Evolutionary conservation across 345 rosid genomes (phyloP).

Genomic region (Linum trigynum): DNA sequence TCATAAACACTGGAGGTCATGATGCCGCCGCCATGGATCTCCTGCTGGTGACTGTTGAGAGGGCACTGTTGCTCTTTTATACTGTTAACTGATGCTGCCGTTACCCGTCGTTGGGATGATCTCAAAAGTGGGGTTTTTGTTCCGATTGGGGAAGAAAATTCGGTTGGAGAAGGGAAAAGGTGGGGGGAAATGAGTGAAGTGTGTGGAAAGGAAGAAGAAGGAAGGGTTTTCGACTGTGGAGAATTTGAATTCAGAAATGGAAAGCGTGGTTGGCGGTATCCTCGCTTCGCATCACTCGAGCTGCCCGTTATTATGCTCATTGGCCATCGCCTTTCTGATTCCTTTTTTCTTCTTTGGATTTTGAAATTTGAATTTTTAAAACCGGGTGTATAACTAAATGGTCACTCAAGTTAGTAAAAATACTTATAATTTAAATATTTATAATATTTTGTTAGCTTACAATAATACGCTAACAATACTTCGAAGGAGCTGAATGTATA

Average conservation of each 20-base stretch:
- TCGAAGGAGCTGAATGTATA: too few relatives aligned
- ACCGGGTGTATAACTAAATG: conserved; percentile 6
- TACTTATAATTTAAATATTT: too few relatives aligned
- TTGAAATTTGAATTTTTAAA: conserved; percentile 3
- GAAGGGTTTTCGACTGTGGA: background rate
- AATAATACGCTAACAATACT: too few relatives aligned
- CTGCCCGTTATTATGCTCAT: conserved; percentile 8
- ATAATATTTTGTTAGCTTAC: too few relatives aligned
- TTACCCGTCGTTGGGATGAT: too few relatives aligned
- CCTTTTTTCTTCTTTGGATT: conserved; percentile 1
- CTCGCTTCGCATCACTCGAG: background rate
- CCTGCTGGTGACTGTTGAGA: too few relatives aligned
- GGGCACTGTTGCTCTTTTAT: too few relatives aligned
- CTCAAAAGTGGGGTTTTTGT: background rate
- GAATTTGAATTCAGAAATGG: background rate
- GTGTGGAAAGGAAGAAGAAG: background rate
- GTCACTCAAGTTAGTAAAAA: background rate
- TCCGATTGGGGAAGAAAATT: conserved; percentile 3
- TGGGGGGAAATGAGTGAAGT: background rate
- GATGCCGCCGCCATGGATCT: conserved; percentile 11
- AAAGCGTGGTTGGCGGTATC: background rate
- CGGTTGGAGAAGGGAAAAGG: too few relatives aligned
- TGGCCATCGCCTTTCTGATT: background rate
- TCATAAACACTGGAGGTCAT: background rate
- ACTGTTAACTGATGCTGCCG: too few relatives aligned